These are phyloP conservation scores for Metschnikowia cerradonensis DNA, from an alignment of 805 yeast genomes.

Conservation along the genomic window DNA sequence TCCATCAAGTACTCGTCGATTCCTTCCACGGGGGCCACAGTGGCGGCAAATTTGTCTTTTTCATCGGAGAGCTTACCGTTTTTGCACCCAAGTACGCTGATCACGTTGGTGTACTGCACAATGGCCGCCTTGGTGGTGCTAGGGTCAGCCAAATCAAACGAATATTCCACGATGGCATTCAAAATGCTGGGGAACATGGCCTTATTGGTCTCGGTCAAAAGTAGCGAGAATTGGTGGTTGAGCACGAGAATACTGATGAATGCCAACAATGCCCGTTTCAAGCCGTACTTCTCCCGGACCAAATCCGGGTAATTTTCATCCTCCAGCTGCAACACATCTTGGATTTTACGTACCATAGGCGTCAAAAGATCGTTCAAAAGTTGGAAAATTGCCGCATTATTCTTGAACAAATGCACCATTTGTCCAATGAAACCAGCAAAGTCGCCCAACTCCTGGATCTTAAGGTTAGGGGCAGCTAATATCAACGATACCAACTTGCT, in stretches of 20 bases:
- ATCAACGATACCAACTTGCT: conserved; percentile 65
- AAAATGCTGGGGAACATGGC: conserved; percentile 56
- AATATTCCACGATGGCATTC: conserved; percentile 59
- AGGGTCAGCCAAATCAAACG: conserved; percentile 61
- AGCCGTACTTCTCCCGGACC: conserved; percentile 55
- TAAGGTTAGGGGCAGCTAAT: conserved; percentile 52
- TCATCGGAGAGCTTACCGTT: conserved; percentile 61
- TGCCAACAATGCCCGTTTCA: conserved; percentile 68
- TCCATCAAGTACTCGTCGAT: conserved; percentile 67
- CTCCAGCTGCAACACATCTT: conserved; percentile 41
- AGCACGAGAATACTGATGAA: conserved; percentile 66
- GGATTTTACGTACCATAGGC: conserved; percentile 68
- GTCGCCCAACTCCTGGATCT: conserved; percentile 66
- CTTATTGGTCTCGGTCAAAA: conserved; percentile 66
- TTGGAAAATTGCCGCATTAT: conserved; percentile 64
- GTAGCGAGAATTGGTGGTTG: conserved; percentile 75
- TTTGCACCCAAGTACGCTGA: conserved; percentile 57
- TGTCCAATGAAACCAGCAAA: conserved; percentile 86
- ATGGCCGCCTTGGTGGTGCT: conserved; percentile 65
- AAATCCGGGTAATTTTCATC: conserved; percentile 53
- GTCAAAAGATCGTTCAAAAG: conserved; percentile 67
- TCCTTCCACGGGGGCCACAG: conserved; percentile 58
- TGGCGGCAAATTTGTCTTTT: conserved; percentile 48
- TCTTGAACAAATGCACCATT: conserved; percentile 71
- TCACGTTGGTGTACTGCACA: conserved; percentile 60